Percentiles rank a stretch among this genome's conserved stretches.
These are phyloP conservation scores for Blastomyces silverae DNA, from an alignment of 2,329 filamentous ascomycete species.

Conservation along the genomic window DNA sequence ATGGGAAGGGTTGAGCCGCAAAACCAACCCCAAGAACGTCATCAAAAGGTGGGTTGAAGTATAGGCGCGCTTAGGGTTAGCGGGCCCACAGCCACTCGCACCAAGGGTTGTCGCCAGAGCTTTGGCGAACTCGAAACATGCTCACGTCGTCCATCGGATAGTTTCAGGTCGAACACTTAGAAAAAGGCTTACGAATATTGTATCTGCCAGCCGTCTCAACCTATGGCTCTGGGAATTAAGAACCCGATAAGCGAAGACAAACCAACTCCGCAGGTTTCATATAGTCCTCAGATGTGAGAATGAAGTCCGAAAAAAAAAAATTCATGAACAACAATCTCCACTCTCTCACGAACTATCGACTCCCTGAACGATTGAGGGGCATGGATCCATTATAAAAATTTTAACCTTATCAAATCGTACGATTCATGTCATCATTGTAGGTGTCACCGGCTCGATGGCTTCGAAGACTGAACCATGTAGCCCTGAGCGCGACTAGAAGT, in stretches of 20 bases:
- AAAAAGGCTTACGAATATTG: background rate
- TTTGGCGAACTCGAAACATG: background rate
- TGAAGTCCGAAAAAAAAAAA: background rate
- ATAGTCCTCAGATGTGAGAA: background rate
- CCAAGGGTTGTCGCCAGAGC: background rate
- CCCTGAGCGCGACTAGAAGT: too few species aligned
- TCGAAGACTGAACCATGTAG: too few species aligned
- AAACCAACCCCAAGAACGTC: background rate
- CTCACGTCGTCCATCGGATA: background rate
- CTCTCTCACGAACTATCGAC: background rate
- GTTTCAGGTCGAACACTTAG: background rate
- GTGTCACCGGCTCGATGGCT: background rate
- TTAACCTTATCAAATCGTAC: background rate
- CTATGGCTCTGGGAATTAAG: background rate
- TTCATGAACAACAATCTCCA: background rate
- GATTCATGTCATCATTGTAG: background rate
- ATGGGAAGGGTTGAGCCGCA: background rate
- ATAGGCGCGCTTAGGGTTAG: background rate
- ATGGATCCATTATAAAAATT: background rate
- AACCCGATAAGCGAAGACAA: background rate
- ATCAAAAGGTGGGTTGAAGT: background rate
- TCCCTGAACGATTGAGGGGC: background rate
- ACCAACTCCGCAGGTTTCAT: background rate
- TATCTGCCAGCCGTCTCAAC: background rate
- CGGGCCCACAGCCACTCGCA: background rate